Evolutionary conservation across 495 filamentous ascomycete species (phyloP).

Genomic region (Amniculicola lignicola): DNA sequence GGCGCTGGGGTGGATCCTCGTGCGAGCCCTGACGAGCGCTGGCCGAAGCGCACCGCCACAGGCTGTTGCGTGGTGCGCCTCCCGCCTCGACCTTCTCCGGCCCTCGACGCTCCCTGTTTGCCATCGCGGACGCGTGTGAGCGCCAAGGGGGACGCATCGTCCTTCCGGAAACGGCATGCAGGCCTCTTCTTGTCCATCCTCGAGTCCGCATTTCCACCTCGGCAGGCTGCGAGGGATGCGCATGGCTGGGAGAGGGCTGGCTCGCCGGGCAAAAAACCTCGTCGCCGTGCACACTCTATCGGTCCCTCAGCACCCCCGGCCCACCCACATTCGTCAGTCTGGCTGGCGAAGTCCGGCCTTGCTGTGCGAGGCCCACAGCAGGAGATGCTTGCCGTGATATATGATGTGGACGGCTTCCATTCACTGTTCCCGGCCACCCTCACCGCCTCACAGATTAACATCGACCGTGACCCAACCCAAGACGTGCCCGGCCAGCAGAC

Average conservation of each 20-base stretch:
- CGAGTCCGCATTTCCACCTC: constrained; percentile 3
- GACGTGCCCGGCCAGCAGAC: not conserved
- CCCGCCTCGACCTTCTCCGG: not conserved
- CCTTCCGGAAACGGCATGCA: constrained; percentile 7
- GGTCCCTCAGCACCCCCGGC: constrained; percentile 1
- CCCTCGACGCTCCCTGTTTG: not conserved
- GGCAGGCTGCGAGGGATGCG: constrained; percentile 14
- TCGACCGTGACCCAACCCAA: not conserved
- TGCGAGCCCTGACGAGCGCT: not conserved
- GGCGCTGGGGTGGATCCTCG: not conserved
- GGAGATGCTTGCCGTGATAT: constrained; percentile 18
- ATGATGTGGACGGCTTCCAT: constrained; percentile 18
- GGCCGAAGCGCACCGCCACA: not conserved
- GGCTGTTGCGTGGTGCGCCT: not conserved
- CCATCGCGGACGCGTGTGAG: constrained; percentile 9
- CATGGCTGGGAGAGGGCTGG: constrained; percentile 10
- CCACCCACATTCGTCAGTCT: constrained; percentile 15
- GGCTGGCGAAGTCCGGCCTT: constrained; percentile 27
- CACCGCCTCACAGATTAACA: not conserved
- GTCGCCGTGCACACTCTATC: not conserved
- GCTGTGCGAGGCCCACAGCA: constrained; percentile 5
- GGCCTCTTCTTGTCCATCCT: not conserved
- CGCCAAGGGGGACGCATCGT: constrained; percentile 10
- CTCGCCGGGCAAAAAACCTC: no score
- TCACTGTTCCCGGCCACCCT: not conserved